Evolutionary conservation across 2,329 filamentous ascomycete genomes (phyloP).

Genomic region (Colletotrichum higginsianum): DNA sequence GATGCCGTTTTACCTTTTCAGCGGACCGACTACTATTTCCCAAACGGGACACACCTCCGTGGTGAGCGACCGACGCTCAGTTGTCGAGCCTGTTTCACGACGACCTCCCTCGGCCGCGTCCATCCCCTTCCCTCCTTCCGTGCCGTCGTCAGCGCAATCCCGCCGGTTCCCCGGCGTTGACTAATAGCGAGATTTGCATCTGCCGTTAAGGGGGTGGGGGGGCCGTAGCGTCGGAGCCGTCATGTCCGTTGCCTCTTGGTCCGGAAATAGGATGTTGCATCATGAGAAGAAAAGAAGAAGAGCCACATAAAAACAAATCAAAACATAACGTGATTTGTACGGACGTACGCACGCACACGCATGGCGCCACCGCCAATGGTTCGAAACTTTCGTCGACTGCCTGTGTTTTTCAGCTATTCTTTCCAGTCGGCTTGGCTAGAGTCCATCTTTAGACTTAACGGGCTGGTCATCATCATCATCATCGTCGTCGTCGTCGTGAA

Average conservation of each 20-base stretch:
- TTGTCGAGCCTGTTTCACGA: constrained; percentile 35
- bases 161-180: background rate
- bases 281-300: background rate
- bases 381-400: too few relatives aligned
- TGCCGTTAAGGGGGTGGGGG: background rate
- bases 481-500: too few relatives aligned
- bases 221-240: constrained; percentile 17
- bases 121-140: background rate
- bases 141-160: constrained; percentile 20
- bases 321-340: background rate
- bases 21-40: constrained; percentile 33
- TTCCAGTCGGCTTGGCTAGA: background rate
- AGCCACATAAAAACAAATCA: background rate
- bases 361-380: background rate
- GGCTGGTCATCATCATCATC: background rate
- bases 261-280: background rate
- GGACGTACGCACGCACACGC: background rate
- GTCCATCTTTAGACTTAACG: background rate
- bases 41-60: constrained; percentile 36
- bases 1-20: constrained; percentile 34
- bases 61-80: constrained; percentile 21
- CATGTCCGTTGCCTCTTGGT: background rate
- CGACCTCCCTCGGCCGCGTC: constrained; percentile 27
- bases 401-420: background rate
- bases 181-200: constrained; percentile 17